Evolutionary conservation across 2,329 filamentous ascomycete species (phyloP).

Genomic region (Colletotrichum neosansevieriae): DNA sequence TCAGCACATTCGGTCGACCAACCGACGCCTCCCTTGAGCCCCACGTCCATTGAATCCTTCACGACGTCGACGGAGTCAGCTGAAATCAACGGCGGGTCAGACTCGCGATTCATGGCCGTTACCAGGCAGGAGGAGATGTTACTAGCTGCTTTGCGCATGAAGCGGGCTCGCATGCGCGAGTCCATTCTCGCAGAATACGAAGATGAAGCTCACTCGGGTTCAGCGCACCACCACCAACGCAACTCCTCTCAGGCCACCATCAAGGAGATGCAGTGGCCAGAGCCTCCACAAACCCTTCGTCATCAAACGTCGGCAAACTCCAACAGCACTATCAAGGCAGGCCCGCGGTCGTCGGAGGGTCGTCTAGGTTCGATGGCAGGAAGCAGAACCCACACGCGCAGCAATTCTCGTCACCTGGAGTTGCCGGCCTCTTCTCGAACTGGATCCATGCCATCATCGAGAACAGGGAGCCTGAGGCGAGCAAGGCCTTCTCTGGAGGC

Average conservation of each 20-base stretch:
- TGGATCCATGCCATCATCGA: constrained; percentile 8
- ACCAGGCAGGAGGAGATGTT: constrained; percentile 70
- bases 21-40: constrained; percentile 64
- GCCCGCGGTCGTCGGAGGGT: constrained; percentile 8
- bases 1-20: constrained; percentile 50
- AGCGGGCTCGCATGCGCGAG: constrained; percentile 67
- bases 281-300: constrained; percentile 35
- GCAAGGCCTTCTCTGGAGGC: constrained; percentile 3
- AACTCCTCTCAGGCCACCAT: constrained; percentile 38
- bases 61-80: constrained; percentile 55
- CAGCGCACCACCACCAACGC: constrained; percentile 28
- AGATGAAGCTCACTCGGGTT: constrained; percentile 45
- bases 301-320: constrained; percentile 40
- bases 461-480: constrained; percentile 17
- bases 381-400: constrained; percentile 2
- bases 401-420: constrained; percentile 15
- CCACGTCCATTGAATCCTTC: constrained; percentile 63
- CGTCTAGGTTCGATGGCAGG: constrained; percentile 3
- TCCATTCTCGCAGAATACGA: constrained; percentile 58
- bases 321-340: constrained; percentile 37
- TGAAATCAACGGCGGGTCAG: constrained; percentile 48
- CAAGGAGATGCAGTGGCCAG: constrained; percentile 31
- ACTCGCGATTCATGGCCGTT: constrained; percentile 66
- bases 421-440: not conserved
- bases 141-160: constrained; percentile 67